Conservation (phyloP, 1,139 yeast species). For the Pichia sp. region DNA sequence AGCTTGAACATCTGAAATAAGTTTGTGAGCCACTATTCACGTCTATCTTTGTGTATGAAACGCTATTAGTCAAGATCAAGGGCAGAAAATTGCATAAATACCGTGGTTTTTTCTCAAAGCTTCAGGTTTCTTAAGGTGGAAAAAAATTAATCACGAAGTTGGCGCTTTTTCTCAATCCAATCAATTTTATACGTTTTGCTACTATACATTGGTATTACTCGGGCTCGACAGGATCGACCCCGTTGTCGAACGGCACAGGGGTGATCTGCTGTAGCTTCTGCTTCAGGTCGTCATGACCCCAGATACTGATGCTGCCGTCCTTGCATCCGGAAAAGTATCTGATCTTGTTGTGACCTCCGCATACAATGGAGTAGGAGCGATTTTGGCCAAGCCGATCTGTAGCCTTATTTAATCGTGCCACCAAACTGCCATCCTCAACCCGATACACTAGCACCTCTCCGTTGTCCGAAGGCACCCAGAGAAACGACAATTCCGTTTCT, state of each 20-base stretch:
- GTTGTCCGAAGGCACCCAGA: conserved; percentile 72
- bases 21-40: neutral
- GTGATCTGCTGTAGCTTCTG: neutral
- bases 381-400: conserved; percentile 15
- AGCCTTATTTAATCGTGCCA: conserved; percentile 38
- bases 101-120: neutral
- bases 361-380: conserved; percentile 37
- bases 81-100: neutral
- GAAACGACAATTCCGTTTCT: conserved; percentile 52
- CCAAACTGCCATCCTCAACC: conserved; percentile 59
- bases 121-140: neutral
- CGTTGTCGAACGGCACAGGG: conserved; percentile 22
- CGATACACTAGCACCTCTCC: conserved; percentile 72
- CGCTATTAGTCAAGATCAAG: neutral
- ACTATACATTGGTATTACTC: neutral
- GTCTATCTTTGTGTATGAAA: neutral
- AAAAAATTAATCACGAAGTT: neutral
- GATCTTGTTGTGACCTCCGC: conserved; percentile 43
- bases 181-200: neutral
- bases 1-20: conserved; percentile 35
- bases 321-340: conserved; percentile 51
- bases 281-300: conserved; percentile 41
- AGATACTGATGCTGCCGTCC: conserved; percentile 53
- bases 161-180: neutral
- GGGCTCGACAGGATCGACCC: conserved; percentile 14